These are phyloP conservation scores for Secale cereale DNA, from an alignment of 176 grass and related monocot species.

Conservation along the genomic window DNA sequence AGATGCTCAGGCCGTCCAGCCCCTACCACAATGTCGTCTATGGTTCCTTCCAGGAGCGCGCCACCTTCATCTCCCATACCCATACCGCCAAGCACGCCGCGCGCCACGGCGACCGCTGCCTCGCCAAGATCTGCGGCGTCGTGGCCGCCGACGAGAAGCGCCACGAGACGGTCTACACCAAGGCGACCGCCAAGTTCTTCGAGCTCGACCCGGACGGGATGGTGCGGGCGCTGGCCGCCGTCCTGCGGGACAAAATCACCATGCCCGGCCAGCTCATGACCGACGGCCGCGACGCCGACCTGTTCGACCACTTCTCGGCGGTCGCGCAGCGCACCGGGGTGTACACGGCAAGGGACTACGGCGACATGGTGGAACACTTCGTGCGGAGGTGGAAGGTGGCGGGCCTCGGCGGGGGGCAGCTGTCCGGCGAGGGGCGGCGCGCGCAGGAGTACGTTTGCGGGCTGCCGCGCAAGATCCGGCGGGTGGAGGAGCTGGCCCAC, in stretches of 20 bases:
- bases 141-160: slow-evolving; percentile 17
- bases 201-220: slow-evolving; percentile 13
- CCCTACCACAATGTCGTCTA: slow-evolving; percentile 3
- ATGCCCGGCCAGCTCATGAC: not conserved
- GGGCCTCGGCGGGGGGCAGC: not conserved
- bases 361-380: slow-evolving; percentile 8
- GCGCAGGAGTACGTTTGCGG: slow-evolving; percentile 5
- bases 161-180: not conserved
- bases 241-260: not conserved
- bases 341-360: slow-evolving; percentile 10
- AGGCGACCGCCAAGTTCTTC: not conserved
- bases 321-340: not conserved
- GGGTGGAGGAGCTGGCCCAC: not conserved
- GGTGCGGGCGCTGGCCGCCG: not conserved
- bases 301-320: not conserved
- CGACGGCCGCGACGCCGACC: not conserved
- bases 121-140: slow-evolving; percentile 10
- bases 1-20: not conserved
- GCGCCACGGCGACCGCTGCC: slow-evolving; percentile 6
- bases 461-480: slow-evolving; percentile 2
- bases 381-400: slow-evolving; percentile 12
- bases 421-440: not conserved
- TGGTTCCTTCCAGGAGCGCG: not conserved
- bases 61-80: slow-evolving; percentile 2
- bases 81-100: not conserved